Evolutionary conservation across 1,284 basidiomycete genomes (phyloP), one percentile per base, ranked within the genome.

Genomic region (Schizophyllum amplum): DNA sequence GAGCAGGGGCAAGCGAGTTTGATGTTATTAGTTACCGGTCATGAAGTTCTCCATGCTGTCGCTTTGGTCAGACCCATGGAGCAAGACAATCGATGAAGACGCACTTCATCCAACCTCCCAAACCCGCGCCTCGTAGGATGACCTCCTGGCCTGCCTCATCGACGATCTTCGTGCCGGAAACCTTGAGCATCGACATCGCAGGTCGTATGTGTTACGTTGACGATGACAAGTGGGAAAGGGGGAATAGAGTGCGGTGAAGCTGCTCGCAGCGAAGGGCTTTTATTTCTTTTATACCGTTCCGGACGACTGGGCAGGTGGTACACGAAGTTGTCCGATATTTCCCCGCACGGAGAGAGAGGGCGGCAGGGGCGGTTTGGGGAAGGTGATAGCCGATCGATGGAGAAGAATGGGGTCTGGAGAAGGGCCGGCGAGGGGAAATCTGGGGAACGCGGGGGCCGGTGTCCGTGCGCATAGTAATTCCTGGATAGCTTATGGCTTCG

Each of bases 21-120:
- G 21, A 47, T 1, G 21, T 15, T 24, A 25, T n/a, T 22, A 0
- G 58, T 11, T 55, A 75, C 75, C 80, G 56, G 76, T 74, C 51
- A 83, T 83, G 68, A 83, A 83, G 68, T 83, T 84, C 68, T 84
- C 81, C 82, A 83, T 83, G 63, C 62, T 64, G 22, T 22, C 42
- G 6, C 24, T 13, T 17, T 26, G 17, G 26, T 15, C 21, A 50
- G 17, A 51, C 49, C 3, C 5, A n/a, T n/a, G n/a, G n/a, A n/a
- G n/a, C n/a, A n/a, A n/a, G n/a, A n/a, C n/a, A n/a, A n/a, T n/a
- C n/a, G n/a, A n/a, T n/a, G n/a, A n/a, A n/a, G n/a, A 50, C 59
- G 5, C 55, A 65, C 65, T 67, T 66, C 65, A 68, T 65, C 67
- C 67, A 68, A 55, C 81, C 81, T 50, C 80, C 82, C 20, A 83